Percentiles rank a stretch among this genome's conserved stretches.
These are phyloP conservation scores for Vicia faba DNA, from an alignment of 306 rosid genomes.

Conservation along the genomic window DNA sequence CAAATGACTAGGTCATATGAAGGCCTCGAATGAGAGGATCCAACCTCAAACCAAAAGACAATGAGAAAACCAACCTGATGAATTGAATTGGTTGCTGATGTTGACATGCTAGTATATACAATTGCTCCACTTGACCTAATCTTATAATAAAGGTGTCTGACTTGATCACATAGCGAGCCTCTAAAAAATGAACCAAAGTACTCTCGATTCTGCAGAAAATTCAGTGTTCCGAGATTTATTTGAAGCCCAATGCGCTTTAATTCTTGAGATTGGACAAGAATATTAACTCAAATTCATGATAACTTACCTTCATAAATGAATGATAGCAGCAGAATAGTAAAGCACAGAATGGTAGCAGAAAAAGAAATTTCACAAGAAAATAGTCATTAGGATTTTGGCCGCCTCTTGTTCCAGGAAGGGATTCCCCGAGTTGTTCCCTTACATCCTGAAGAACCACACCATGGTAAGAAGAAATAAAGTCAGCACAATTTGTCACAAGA, in stretches of 20 bases:
- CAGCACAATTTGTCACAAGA: conserved; percentile 12
- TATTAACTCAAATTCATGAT: conserved; percentile 31
- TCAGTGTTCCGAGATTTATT: conserved; percentile 30
- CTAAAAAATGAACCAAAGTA: conserved; percentile 57
- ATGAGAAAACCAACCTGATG: conserved; percentile 59
- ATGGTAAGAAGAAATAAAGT: conserved; percentile 29
- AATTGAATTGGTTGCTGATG: conserved; percentile 51
- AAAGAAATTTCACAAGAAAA: conserved; percentile 76
- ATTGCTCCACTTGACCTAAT: conserved; percentile 68
- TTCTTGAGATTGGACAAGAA: conserved; percentile 24
- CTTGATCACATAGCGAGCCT: conserved; percentile 65
- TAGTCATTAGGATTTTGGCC: conserved; percentile 82
- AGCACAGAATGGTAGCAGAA: conserved; percentile 70
- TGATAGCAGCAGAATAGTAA: conserved; percentile 63
- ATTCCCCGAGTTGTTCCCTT: conserved; percentile 72
- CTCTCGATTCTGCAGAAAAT: conserved; percentile 61
- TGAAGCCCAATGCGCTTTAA: conserved; percentile 13
- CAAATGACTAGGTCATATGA: conserved; percentile 28
- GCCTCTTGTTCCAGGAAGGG: conserved; percentile 91
- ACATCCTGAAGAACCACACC: conserved; percentile 63
- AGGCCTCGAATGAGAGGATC: conserved; percentile 23
- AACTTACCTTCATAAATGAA: conserved; percentile 66
- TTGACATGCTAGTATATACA: conserved; percentile 59
- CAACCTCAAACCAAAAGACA: conserved; percentile 26
- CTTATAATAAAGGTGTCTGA: conserved; percentile 71